phyloP scores from a whole-genome alignment of 1,284 basidiomycete species.

The Cutaneotrichosporon mucoides region DNA sequence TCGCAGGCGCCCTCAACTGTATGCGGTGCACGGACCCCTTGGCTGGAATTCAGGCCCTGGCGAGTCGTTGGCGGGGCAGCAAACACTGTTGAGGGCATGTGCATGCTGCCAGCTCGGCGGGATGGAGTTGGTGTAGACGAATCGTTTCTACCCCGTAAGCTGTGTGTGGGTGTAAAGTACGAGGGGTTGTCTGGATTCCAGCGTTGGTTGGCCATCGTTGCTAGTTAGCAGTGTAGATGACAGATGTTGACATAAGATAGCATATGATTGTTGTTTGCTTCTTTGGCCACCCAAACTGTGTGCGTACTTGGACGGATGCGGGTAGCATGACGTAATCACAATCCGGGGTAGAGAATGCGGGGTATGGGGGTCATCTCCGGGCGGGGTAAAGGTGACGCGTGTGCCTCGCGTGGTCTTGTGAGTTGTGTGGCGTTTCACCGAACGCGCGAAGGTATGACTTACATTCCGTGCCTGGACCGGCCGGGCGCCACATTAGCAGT shows the following conservation, averaged over 20 bases:
- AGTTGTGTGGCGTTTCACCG: neutral
- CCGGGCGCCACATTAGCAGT: neutral
- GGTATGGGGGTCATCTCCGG: neutral
- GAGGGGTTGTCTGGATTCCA: constrained; percentile 21
- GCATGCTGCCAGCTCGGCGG: constrained; percentile 6
- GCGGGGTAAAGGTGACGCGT: neutral
- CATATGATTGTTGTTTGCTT: neutral
- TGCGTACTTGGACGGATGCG: neutral
- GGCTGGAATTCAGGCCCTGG: neutral
- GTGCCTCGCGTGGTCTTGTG: too few relatives aligned
- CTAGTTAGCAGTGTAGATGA: neutral
- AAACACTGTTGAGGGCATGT: constrained; percentile 17
- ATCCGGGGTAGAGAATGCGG: neutral
- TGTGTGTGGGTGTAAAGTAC: neutral
- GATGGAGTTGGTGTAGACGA: constrained; percentile 15
- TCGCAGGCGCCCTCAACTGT: constrained; percentile 12
- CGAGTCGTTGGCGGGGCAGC: neutral
- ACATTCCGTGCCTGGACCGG: neutral
- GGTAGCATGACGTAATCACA: neutral
- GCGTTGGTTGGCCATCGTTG: neutral
- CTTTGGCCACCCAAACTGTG: neutral
- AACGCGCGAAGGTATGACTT: neutral
- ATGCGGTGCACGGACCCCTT: neutral
- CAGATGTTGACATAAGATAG: neutral
- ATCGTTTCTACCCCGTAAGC: neutral